These are phyloP conservation scores for Lentinula lateritia DNA, from an alignment of 768 basidiomycete species.

Conservation along the genomic window DNA sequence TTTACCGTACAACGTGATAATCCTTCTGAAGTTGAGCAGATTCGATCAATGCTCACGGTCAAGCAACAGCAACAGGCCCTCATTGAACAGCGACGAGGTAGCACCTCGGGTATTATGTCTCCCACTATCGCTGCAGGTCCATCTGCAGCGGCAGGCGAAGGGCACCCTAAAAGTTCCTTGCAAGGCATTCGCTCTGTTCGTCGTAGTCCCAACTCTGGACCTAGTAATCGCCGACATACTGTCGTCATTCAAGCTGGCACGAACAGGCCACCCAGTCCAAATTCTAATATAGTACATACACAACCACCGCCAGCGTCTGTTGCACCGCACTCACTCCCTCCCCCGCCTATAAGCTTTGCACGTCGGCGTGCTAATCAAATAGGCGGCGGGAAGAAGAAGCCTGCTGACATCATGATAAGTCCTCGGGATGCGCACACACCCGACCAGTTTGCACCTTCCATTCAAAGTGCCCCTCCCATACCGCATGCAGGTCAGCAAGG, in stretches of 20 bases:
- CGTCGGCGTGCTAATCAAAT: slow-evolving; percentile 64
- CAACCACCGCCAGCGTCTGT: slow-evolving; percentile 19
- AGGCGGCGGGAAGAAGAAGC: slow-evolving; percentile 58
- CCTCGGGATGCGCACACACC: slow-evolving; percentile 51
- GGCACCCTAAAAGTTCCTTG: slow-evolving; percentile 22
- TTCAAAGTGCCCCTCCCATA: slow-evolving; percentile 74
- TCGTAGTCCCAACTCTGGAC: slow-evolving; percentile 30
- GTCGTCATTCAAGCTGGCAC: slow-evolving; percentile 14
- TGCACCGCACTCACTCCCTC: slow-evolving; percentile 44
- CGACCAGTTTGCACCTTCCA: slow-evolving; percentile 57
- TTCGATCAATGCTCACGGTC: slow-evolving; percentile 53
- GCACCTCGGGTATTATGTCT: slow-evolving; percentile 38
- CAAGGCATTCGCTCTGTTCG: slow-evolving; percentile 22
- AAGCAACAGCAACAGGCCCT: slow-evolving; percentile 71
- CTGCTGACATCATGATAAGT: slow-evolving; percentile 75
- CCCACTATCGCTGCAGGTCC: slow-evolving; percentile 22
- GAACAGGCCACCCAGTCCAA: slow-evolving; percentile 30
- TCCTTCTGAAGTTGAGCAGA: slow-evolving; percentile 51
- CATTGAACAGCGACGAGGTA: slow-evolving; percentile 65
- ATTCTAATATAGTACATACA: slow-evolving; percentile 16
- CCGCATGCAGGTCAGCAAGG: slow-evolving; percentile 41
- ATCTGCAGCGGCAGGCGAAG: slow-evolving; percentile 17
- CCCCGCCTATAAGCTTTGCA: slow-evolving; percentile 74
- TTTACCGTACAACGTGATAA: slow-evolving; percentile 57
- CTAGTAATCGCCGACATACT: slow-evolving; percentile 20